Evolutionary conservation across 345 rosid species (phyloP).

Genomic region (Noccaea caerulescens): DNA sequence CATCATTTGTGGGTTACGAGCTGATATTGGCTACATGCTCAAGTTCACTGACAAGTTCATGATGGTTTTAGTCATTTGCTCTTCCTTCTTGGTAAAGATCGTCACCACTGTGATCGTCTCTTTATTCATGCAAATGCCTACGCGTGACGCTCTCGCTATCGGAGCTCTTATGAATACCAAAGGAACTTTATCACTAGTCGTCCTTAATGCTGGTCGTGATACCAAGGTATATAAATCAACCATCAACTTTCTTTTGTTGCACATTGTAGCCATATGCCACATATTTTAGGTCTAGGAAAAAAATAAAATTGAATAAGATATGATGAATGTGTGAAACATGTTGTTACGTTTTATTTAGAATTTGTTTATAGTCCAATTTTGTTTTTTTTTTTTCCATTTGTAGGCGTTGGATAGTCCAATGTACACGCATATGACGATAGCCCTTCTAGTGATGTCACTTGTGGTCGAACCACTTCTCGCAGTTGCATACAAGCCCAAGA

Average conservation of each 20-base stretch:
- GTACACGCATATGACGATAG: slow-evolving; percentile 49
- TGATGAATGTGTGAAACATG: neutral
- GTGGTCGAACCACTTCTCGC: slow-evolving; percentile 46
- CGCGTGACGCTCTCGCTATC: slow-evolving; percentile 50
- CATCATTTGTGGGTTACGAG: slow-evolving; percentile 49
- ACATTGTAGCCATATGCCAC: neutral
- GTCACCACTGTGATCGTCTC: slow-evolving; percentile 49
- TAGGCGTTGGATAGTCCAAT: slow-evolving; percentile 50
- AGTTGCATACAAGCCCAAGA: slow-evolving; percentile 47
- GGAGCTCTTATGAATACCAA: slow-evolving; percentile 74
- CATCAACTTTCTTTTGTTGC: slow-evolving; percentile 3
- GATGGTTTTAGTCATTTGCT: slow-evolving; percentile 21
- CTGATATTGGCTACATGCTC: slow-evolving; percentile 40
- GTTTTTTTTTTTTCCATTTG: neutral
- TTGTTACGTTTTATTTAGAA: neutral
- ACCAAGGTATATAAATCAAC: slow-evolving; percentile 41
- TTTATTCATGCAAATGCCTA: slow-evolving; percentile 38
- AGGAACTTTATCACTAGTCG: slow-evolving; percentile 62
- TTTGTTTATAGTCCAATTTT: neutral
- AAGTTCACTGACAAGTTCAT: slow-evolving; percentile 34
- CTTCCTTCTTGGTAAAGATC: slow-evolving; percentile 53
- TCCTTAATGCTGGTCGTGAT: slow-evolving; percentile 60
- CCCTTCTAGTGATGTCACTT: slow-evolving; percentile 52
- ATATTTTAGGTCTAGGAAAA: neutral
- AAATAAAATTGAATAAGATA: neutral